phyloP scores from a whole-genome alignment of 768 basidiomycete species.

The Tricholoma sp. region DNA sequence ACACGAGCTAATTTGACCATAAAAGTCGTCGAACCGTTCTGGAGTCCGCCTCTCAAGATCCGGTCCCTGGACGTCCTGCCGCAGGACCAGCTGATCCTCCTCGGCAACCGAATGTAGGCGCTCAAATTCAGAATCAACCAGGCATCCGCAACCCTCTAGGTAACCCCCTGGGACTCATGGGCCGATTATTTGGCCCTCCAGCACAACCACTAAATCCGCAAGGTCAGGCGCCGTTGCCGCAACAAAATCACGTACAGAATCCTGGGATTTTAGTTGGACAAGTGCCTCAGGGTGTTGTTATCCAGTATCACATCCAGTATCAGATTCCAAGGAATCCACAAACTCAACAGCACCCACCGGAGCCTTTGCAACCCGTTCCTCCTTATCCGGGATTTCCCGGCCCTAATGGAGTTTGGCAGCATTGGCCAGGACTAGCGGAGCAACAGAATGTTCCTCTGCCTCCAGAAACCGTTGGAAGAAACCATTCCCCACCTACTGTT shows the following conservation, averaged over 20 bases:
- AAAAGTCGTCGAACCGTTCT: slow-evolving; percentile 75
- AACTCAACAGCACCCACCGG: slow-evolving; percentile 20
- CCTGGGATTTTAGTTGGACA: slow-evolving; percentile 33
- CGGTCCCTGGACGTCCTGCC: slow-evolving; percentile 23
- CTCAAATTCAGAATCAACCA: slow-evolving; percentile 31
- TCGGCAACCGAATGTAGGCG: slow-evolving; percentile 25
- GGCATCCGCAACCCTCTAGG: slow-evolving; percentile 39
- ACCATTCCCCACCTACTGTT: background rate
- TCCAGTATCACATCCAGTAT: slow-evolving; percentile 64
- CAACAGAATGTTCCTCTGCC: slow-evolving; percentile 4
- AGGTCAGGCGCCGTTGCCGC: slow-evolving; percentile 25
- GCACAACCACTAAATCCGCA: slow-evolving; percentile 34
- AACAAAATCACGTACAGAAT: slow-evolving; percentile 22
- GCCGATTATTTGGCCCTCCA: slow-evolving; percentile 52
- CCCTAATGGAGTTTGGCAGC: slow-evolving; percentile 61
- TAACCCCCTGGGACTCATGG: slow-evolving; percentile 49
- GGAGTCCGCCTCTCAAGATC: slow-evolving; percentile 39
- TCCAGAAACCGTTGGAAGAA: slow-evolving; percentile 1
- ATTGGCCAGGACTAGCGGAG: slow-evolving; percentile 45
- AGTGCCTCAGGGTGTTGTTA: slow-evolving; percentile 42
- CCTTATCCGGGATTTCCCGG: slow-evolving; percentile 60
- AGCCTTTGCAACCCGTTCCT: slow-evolving; percentile 41
- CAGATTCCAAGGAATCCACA: slow-evolving; percentile 35
- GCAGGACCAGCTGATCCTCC: slow-evolving; percentile 22
- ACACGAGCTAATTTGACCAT: slow-evolving; percentile 9